Base-by-base conservation (phyloP, 129 eudicot genomes). In the Saposhnikovia divaricata region DNA sequence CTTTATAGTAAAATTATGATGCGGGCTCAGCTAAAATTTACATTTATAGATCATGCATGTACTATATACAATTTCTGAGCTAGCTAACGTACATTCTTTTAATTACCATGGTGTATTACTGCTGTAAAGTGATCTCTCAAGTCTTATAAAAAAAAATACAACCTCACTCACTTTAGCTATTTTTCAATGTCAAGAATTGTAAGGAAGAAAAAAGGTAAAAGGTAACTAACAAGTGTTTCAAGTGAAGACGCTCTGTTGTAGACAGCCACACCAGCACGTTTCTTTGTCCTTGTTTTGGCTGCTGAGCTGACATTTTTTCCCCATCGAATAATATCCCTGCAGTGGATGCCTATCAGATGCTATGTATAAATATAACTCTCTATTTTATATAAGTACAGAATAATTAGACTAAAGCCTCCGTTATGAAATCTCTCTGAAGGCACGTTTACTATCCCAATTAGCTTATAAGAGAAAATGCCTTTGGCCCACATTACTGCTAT, bases 211-310 rank as follows among this genome's bases (percentile, higher is more conserved):
- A 21, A 80, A 44, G 50, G 76, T 34, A 86, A 74, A 78, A 75
- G 82, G 82, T 27, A 84, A 92, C 89, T 83, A 40, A 92, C 98
- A 77, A 95, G 93, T 81, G 98, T 89, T 88, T 95, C 98, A 46
- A 92, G 83, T 70, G 97, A 95, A 79, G 98, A 92, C 50, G 98
- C 98, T 85, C 97, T 89, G 82, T 89, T 90, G 85, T 95, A 95
- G 83, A 92, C 97, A 79, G 98, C 96, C 65, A 88, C 92, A 74
- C 98, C 98, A 70, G 96, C 98, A 76, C 98, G 97, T 72, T 90
- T 95, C 85, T 88, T 95, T 76, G 97, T 95, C 80, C 86, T 84
- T 57, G 96, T 92, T 90, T 92, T 92, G 38, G 69, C 4, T 23
- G 94, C 84, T 74, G 97, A 92, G 74, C 84, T 81, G 70, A 89